Evolutionary conservation across 1,139 yeast species (phyloP), one percentile per base, ranked within the genome.

Genomic region (Yamadazyma mexicana): DNA sequence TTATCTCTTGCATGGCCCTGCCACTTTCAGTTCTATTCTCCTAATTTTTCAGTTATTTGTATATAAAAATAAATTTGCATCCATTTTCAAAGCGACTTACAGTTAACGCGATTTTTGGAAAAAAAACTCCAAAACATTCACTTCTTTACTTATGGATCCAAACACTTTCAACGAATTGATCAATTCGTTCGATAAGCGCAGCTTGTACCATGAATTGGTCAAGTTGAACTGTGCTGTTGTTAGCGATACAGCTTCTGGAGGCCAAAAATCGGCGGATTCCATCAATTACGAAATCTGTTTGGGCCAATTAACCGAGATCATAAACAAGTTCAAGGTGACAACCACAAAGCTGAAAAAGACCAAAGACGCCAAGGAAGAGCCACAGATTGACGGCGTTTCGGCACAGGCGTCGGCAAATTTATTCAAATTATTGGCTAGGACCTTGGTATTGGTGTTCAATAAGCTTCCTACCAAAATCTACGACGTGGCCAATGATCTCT

Each of bases 401-500:
- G 12, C 10, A 4, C 41, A 43, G 12, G 22, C 27, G 15, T 62
- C 70, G 1, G 39, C 49, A 16, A 63, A 63, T 44, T 34, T 63
- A 24, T 60, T 56, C 48, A 60, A 62, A 31, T 47, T 70, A 15
- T 47, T 66, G 4, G 63, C 76, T 1, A 49, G 62, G 33, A 62
- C 59, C 39, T 46, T 64, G 33, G 54, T 60, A 4, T 18, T 58
- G 33, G 59, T 66, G 2, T 57, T 71, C 33, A 52, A 56, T 8
- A 54, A 61, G 17, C 48, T 66, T 16, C 64, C 75, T 1, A 61
- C 63, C n/a, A 69, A 68, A 40, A 56, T 62, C 3, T 66, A 64
- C 48, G 77, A 72, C 43, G 55, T 65, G 24, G 64, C 73, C 37
- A 71, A 71, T 46, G 57, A 51, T 17, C 56, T 69, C 20, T 55